Evolutionary conservation across 2,329 filamentous ascomycete species (phyloP), one percentile per base, ranked within the genome.

Genomic region (Paracamarosporium sp.): DNA sequence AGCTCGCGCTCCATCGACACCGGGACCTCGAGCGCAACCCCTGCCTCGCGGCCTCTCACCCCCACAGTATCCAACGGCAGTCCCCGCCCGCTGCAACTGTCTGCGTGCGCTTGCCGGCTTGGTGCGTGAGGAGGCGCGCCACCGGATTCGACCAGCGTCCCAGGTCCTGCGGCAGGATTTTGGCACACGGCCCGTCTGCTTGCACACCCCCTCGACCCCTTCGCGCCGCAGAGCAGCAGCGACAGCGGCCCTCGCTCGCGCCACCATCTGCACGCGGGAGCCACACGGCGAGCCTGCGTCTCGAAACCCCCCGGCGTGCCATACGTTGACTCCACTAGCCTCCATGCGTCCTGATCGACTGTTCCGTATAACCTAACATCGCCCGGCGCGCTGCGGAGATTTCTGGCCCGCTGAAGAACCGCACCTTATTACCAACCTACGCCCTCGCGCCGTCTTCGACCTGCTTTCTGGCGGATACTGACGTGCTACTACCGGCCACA

Each of bases 341-440:
- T 66, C 68, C 69, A 73, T 72, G 71, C 68, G 69, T 68, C 68
- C 63, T 71, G 71, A 72, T 74, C 70, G 70, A 65, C 69, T 67
- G 69, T 68, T 69, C 69, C 68, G 69, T 68, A 71, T 71, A 72
- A 66, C 64, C 70, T 67, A 70, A 51, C 64, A 62, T 66, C 68
- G 65, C 62, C 71, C 71, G 67, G 68, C 65, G 68, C 65, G 50
- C 51, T 63, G 72, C 71, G 72, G 72, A 72, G 64, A 73, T 71
- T 74, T 74, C 67, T 53, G 57, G 65, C 59, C 60, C 63, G 69
- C 66, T 61, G 60, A 63, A 66, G 52, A 57, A 63, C 55, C 41
- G 25, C 28, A 51, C 64, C 59, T 66, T 67, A 65, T 65, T 66
- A 73, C 60, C 60, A 68, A 51, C 58, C 53, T 62, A 59, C 65